These are phyloP conservation scores for Dioscorea zingiberensis DNA, from an alignment of 106 monocot species.

Conservation along the genomic window DNA sequence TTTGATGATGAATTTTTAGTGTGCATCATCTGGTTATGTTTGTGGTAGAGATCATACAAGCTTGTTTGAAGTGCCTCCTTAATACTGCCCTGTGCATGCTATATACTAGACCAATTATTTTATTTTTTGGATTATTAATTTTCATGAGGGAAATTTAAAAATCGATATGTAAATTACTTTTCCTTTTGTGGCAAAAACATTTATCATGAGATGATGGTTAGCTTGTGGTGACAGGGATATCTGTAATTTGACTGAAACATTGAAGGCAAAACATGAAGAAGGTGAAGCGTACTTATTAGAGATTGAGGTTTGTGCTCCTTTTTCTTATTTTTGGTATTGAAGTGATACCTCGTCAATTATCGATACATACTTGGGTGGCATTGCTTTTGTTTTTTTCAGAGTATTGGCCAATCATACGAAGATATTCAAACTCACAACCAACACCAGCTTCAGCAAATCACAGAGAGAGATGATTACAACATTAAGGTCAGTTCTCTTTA, in stretches of 20 bases:
- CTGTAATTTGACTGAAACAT: constrained; percentile 41
- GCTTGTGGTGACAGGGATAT: constrained; percentile 41
- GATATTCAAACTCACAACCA: constrained; percentile 90
- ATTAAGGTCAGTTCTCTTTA: constrained; percentile 57
- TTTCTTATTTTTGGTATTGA: neutral
- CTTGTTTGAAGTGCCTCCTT: too few relatives aligned
- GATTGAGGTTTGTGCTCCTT: constrained; percentile 55
- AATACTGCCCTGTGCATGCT: too few relatives aligned
- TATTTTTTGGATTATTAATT: too few relatives aligned
- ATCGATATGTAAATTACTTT: too few relatives aligned
- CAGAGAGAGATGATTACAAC: constrained; percentile 93
- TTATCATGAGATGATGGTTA: too few relatives aligned
- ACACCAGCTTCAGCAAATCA: constrained; percentile 79
- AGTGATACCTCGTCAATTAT: neutral
- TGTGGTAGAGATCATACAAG: too few relatives aligned
- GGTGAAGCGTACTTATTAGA: constrained; percentile 85
- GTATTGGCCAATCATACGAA: constrained; percentile 96
- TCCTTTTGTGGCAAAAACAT: too few relatives aligned
- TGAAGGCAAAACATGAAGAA: constrained; percentile 88
- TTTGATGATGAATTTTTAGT: too few relatives aligned
- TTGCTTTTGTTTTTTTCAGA: constrained; percentile 35
- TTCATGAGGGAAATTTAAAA: too few relatives aligned
- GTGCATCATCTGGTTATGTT: too few relatives aligned
- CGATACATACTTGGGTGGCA: too few relatives aligned
- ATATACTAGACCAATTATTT: too few relatives aligned